Base-by-base conservation (phyloP, 257 asterid genomes). In the Salvia hispanica region DNA sequence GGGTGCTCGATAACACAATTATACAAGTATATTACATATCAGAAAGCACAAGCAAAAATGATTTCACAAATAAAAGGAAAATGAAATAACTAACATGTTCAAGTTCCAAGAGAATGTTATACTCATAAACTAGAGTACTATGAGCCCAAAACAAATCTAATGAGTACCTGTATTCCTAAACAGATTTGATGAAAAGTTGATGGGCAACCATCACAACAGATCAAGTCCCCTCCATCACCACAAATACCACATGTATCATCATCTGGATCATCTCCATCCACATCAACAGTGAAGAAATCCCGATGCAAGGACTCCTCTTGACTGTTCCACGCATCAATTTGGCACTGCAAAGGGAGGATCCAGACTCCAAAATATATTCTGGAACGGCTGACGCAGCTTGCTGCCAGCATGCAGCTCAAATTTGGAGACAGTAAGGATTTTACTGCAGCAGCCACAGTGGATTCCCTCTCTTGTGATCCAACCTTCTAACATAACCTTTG, bases 361-460 rank as follows among this genome's bases (percentile, higher is more conserved):
- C 96, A 59, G 96, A 86, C 74, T 93, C 97, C 84, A 93, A 76
- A 73, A 60, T 47, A 93, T 88, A 76, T 90, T 91, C 64, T 91
- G 96, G 78, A 82, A 94, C 7, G 97, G 95, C 74, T 87, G 96
- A 3, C 96, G 92, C 77, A 80, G 64, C 75, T 85, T 94, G 84
- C 97, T 91, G 55, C 95, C 96, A 28, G 99, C 96, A 87, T 94
- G 99, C 71, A 94, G 78, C 89, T 94, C 99, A 67, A 94, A 94
- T 84, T 91, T 94, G 15, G 93, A 88, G 60, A 94, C 89, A 6
- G 99, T 76, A 28, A 94, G 89, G 61, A 94, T 94, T 77, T 94
- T 94, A 79, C 99, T 88, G 58, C 97, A 94, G 84, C 99, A 94
- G 59, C 99, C 96, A 67, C 99, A 94, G 62, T 94, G 99, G 65